Evolutionary conservation across 176 grass and related monocot genomes (phyloP).

Genomic region (Oryza glaberrima): DNA sequence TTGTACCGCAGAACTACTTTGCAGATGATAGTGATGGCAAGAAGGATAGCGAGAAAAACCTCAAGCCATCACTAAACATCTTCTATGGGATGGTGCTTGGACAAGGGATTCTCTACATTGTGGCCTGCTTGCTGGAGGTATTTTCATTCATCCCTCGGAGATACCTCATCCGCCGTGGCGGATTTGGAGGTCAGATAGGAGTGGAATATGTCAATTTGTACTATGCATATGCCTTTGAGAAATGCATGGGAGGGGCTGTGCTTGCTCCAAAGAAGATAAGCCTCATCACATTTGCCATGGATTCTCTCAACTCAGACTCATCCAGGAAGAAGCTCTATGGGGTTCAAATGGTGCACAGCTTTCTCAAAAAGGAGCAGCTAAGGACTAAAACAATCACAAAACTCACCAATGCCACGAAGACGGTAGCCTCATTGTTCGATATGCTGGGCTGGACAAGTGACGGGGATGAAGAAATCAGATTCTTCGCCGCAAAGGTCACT

Average conservation of each 20-base stretch:
- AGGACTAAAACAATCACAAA: too few relatives aligned
- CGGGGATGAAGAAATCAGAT: neutral
- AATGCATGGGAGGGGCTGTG: neutral
- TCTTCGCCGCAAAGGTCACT: neutral
- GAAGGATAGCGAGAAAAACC: neutral
- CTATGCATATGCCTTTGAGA: neutral
- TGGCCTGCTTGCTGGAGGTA: neutral
- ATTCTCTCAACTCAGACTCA: neutral
- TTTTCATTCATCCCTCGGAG: conserved; percentile 1
- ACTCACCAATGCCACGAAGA: too few relatives aligned
- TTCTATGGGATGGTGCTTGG: neutral
- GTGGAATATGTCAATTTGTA: neutral
- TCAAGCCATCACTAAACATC: neutral
- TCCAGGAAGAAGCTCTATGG: too few relatives aligned
- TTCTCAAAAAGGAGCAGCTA: too few relatives aligned
- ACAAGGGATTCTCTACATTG: neutral
- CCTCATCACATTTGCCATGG: conserved; percentile 8
- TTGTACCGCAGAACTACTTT: too few relatives aligned
- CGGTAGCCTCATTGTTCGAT: too few relatives aligned
- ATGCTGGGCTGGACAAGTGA: too few relatives aligned
- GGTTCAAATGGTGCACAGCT: too few relatives aligned
- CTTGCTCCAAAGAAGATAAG: neutral
- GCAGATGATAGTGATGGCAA: too few relatives aligned
- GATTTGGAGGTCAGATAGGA: neutral
- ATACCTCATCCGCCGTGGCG: neutral